phyloP scores from a whole-genome alignment of 2,329 filamentous ascomycete species.

The Trichoderma simmonsii region DNA sequence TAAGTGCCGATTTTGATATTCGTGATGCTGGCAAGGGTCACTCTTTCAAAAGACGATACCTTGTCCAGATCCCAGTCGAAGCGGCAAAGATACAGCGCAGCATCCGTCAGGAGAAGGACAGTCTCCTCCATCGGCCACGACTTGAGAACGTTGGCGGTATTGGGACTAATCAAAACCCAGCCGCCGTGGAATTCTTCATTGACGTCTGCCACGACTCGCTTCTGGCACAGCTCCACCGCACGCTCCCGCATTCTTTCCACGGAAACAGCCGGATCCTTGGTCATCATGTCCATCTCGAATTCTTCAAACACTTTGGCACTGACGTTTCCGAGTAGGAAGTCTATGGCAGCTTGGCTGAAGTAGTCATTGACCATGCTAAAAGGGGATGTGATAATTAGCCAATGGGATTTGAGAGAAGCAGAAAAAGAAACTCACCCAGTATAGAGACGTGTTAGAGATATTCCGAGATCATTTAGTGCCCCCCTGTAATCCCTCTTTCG shows the following conservation, averaged over 20 bases:
- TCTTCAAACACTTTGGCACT: constrained; percentile 84
- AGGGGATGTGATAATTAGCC: constrained; percentile 36
- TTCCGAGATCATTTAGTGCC: constrained; percentile 83
- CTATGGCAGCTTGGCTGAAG: constrained; percentile 91
- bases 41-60: constrained; percentile 84
- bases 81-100: constrained; percentile 80
- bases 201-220: constrained; percentile 80
- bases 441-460: constrained; percentile 76
- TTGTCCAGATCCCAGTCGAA: constrained; percentile 97
- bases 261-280: constrained; percentile 84
- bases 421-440: constrained; percentile 51
- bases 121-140: constrained; percentile 81
- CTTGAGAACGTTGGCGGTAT: constrained; percentile 63
- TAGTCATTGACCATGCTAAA: constrained; percentile 96
- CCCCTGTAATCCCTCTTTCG: constrained; percentile 87
- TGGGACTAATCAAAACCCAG: constrained; percentile 83
- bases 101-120: constrained; percentile 80
- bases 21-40: constrained; percentile 71
- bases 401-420: too few species aligned
- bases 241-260: constrained; percentile 79
- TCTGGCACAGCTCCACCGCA: constrained; percentile 84
- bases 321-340: constrained; percentile 88
- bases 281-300: constrained; percentile 92
- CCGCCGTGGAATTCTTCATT: constrained; percentile 81
- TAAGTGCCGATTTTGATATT: constrained; percentile 79